Base-by-base conservation (phyloP, 108 stramenopile species). In the Skeletonema menzelii region DNA sequence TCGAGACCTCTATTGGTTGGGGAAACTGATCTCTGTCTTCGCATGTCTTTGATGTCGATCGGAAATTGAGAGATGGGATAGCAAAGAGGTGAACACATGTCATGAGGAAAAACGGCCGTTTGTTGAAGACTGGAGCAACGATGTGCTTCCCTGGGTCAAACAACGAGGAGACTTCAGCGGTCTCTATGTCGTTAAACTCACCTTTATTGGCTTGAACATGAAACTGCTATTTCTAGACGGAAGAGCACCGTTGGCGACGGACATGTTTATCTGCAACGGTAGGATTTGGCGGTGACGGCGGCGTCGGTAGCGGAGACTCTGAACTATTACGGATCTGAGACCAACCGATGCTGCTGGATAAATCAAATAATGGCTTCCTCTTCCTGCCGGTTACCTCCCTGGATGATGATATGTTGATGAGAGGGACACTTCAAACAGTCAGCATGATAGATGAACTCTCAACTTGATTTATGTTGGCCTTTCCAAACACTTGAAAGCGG, bases 141-240 rank as follows among this genome's bases (percentile, higher is more conserved):
- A 27, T 46, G 15, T 58, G 5, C 8, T 8, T 56, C 5, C 22
- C n/a, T 30, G 55, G 57, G 26, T 12, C 58, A 67, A 38, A 1
- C 15, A n/a, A 32, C 10, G 14, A 67, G 22, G 49, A 10, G 49
- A 53, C 22, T n/a, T 27, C 27, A 35, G 32, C 14, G 14, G 19
- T 3, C 12, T 38, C 35, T n/a, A 32, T 8, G 19, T n/a, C 38
- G 5, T 8, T 72, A 0, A 28, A 56, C 70, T 71, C 70, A 73
- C 72, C 24, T 47, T 60, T 72, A 72, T 72, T 38, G 71, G 71
- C 35, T 85, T 90, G 78, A 90, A 90, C 58, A 84, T 84, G 37
- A 80, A 90, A 28, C 57, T 58, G 27, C 6, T 30, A 27, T n/a
- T 22, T 27, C 57, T 56, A 8, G 24, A 27, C 24, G 10, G 24